Evolutionary conservation across 1,139 yeast genomes (phyloP), one percentile per base, ranked within the genome.

Genomic region (Sugiyamaella castrensis): DNA sequence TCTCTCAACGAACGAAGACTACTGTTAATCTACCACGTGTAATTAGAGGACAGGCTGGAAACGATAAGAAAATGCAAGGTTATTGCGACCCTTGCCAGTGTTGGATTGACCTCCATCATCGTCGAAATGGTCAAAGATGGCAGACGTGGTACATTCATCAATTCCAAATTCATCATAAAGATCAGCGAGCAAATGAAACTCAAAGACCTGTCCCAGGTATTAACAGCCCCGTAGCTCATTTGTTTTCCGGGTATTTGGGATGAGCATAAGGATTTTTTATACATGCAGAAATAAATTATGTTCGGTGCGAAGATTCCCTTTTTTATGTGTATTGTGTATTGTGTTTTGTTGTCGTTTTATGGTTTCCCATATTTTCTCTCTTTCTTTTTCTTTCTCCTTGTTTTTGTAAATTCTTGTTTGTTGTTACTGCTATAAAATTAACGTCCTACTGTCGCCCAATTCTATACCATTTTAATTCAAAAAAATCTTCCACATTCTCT

Each of bases 401-500:
- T 26, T 36, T 11, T 19, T 26, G 26, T 10, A 16, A 42, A 9
- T 24, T 4, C 19, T 35, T 32, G 13, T 40, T 32, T 32, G 16
- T 31, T n/a, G 4, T n/a, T 7, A 16, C 5, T n/a, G 12, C 7
- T 35, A 2, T 30, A 5, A 5, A 13, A n/a, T 35, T n/a, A n/a
- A 24, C 12, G 11, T 26, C 27, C 11, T 40, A 31, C 30, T 46
- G 40, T 34, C 47, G 27, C 2, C 50, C 50, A 6, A 43, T 40
- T 32, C 48, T 50, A 62, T 79, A 77, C 83, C 84, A 80, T 45
- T 83, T 83, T 60, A 77, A 71, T 56, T 68, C 72, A 69, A 80
- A 80, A 51, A 80, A 61, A 46, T 77, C 82, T 58, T 79, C 83
- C 74, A 78, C 75, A 48, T 76, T 69, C 63, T 78, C 84, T 66